These are phyloP conservation scores for Mycena citricolor DNA, from an alignment of 1,284 basidiomycete species.

Conservation along the genomic window DNA sequence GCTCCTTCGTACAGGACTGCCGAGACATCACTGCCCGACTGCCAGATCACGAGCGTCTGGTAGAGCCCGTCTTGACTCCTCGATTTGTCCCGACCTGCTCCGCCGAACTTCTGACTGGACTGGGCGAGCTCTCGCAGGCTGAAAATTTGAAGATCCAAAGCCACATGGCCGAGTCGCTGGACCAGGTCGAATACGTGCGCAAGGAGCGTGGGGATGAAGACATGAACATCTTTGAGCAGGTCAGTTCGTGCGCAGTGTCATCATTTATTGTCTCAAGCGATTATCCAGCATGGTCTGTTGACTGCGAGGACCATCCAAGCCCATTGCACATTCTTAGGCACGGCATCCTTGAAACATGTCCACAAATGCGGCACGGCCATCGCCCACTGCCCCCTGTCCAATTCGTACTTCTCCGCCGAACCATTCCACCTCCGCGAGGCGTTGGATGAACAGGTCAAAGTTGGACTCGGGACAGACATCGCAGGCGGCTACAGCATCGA, in stretches of 20 bases:
- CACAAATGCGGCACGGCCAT: constrained; percentile 55
- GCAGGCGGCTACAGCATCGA: constrained; percentile 81
- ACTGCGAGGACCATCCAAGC: constrained; percentile 72
- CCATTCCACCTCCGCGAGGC: constrained; percentile 77
- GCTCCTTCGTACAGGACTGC: constrained; percentile 57
- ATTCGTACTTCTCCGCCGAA: constrained; percentile 78
- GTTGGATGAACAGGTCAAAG: constrained; percentile 55
- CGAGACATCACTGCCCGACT: constrained; percentile 39
- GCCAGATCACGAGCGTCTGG: constrained; percentile 47
- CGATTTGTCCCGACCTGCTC: constrained; percentile 83
- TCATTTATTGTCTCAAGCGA: neutral
- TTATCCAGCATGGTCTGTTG: constrained; percentile 54
- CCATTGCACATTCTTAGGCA: constrained; percentile 77
- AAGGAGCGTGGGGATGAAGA: constrained; percentile 62
- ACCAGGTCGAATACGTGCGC: constrained; percentile 71
- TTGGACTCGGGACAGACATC: constrained; percentile 83
- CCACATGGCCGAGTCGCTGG: constrained; percentile 75
- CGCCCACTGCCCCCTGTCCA: constrained; percentile 85
- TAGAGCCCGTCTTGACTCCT: constrained; percentile 80
- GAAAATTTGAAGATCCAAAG: constrained; percentile 61
- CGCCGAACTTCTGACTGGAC: constrained; percentile 57
- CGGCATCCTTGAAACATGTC: constrained; percentile 52
- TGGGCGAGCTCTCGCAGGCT: constrained; percentile 51
- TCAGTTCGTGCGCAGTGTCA: constrained; percentile 30
- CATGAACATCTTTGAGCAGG: constrained; percentile 71